A percentile compares a stretch with the other conserved stretches of the same genome.
Evolutionary conservation across 2,329 filamentous ascomycete species (phyloP).

Genomic region (Cercospora sp.): DNA sequence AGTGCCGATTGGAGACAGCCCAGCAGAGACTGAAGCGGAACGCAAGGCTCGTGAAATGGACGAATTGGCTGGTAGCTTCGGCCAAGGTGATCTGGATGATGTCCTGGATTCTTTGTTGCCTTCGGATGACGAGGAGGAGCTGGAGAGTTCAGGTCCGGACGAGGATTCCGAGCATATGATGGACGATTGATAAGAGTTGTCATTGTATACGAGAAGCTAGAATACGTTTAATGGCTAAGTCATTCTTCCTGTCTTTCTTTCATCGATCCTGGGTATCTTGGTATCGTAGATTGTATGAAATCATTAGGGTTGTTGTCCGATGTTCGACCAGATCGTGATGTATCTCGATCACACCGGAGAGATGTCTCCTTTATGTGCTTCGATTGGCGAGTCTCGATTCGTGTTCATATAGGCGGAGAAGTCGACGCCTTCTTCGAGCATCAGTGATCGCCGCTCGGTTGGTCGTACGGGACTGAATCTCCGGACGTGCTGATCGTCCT

Average conservation of each 20-base stretch:
- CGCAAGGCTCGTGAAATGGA: not conserved
- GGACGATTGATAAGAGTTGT: not conserved
- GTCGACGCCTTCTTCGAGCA: constrained; percentile 9
- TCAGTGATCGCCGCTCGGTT: constrained; percentile 1
- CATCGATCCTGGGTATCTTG: not conserved
- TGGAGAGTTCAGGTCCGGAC: not conserved
- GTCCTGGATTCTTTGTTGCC: not conserved
- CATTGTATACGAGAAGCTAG: not conserved
- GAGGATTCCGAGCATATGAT: not conserved
- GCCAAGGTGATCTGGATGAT: not conserved
- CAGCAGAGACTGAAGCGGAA: not conserved
- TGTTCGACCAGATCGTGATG: not conserved
- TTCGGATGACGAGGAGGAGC: not conserved
- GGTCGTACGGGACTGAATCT: constrained; percentile 6
- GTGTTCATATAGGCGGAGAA: not conserved
- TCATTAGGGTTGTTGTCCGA: not conserved
- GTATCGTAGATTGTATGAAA: not conserved
- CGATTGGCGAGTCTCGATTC: not conserved
- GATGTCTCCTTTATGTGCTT: not conserved
- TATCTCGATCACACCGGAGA: not conserved
- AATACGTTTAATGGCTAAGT: not conserved
- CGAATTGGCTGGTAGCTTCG: not conserved
- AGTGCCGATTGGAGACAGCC: not conserved
- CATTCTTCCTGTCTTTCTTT: not conserved
- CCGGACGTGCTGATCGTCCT: not conserved